phyloP scores from a whole-genome alignment of 2,329 filamentous ascomycete genomes.

The Alternaria sp. region DNA sequence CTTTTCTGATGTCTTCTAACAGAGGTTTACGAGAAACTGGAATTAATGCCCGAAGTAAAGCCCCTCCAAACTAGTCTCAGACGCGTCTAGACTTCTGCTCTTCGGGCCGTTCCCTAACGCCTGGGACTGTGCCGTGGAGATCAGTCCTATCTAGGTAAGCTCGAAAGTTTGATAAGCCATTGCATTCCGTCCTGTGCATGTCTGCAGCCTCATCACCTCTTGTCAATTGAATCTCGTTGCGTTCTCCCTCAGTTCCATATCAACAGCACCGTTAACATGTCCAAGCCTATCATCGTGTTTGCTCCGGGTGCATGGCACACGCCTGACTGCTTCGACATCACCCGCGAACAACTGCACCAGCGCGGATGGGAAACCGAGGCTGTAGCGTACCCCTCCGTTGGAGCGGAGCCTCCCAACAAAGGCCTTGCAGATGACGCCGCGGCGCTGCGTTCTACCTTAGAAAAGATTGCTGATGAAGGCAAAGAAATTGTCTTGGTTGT shows the following conservation, averaged over 20 bases:
- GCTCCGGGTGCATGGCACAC: constrained; percentile 5
- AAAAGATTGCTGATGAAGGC: constrained; percentile 3
- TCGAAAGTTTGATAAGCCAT: neutral
- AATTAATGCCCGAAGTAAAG: neutral
- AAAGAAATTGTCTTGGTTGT: constrained; percentile 7
- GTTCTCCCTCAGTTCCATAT: neutral
- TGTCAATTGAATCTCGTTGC: neutral
- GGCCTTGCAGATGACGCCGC: constrained; percentile 5
- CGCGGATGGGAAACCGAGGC: constrained; percentile 9
- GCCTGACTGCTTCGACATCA: constrained; percentile 4
- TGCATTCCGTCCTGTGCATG: neutral
- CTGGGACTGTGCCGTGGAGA: neutral
- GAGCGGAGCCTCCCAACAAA: constrained; percentile 10
- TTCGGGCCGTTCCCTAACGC: neutral
- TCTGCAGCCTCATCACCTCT: neutral
- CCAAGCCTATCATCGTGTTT: constrained; percentile 6
- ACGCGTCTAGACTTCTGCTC: neutral
- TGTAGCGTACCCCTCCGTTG: constrained; percentile 6
- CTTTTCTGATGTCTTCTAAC: no score
- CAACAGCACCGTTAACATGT: neutral
- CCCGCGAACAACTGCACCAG: constrained; percentile 6
- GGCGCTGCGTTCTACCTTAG: constrained; percentile 3
- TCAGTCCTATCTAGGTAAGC: neutral
- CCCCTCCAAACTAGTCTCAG: neutral
- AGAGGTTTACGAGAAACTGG: neutral